These are phyloP conservation scores for Chrysosphaeria jannelii DNA, from an alignment of 2,329 filamentous ascomycete genomes.

Conservation along the genomic window DNA sequence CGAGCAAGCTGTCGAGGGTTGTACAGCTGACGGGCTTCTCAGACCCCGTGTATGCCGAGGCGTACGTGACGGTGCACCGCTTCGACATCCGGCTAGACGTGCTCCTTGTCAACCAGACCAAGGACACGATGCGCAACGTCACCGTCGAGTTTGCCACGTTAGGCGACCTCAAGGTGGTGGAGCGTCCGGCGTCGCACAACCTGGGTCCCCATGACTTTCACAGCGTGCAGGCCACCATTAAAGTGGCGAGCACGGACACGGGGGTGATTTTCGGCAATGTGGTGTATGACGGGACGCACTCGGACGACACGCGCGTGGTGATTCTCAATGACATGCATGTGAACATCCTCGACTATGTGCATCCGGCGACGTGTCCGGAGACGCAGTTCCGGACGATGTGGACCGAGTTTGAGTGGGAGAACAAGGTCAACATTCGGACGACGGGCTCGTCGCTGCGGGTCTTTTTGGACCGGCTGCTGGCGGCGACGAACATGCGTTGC, in stretches of 20 bases:
- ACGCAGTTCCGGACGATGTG: slow-evolving; percentile 99
- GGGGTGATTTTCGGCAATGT: slow-evolving; percentile 98
- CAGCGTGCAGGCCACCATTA: slow-evolving; percentile 95
- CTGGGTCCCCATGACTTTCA: slow-evolving; percentile 86
- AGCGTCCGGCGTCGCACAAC: slow-evolving; percentile 87
- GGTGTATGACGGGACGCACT: slow-evolving; percentile 80
- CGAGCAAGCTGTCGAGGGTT: slow-evolving; percentile 81
- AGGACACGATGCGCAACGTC: slow-evolving; percentile 83
- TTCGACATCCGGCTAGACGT: slow-evolving; percentile 97
- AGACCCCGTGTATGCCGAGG: slow-evolving; percentile 93
- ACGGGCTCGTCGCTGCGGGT: slow-evolving; percentile 78
- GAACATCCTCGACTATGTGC: slow-evolving; percentile 99
- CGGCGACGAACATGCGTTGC: slow-evolving; percentile 95
- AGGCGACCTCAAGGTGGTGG: slow-evolving; percentile 90
- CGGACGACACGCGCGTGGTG: slow-evolving; percentile 81
- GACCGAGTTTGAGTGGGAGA: slow-evolving; percentile 99
- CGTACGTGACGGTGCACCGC: slow-evolving; percentile 94
- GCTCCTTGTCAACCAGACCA: slow-evolving; percentile 86
- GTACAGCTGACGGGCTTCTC: slow-evolving; percentile 97
- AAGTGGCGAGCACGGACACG: slow-evolving; percentile 77
- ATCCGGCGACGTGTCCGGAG: slow-evolving; percentile 85
- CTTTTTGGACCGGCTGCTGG: slow-evolving; percentile 86
- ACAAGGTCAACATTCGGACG: slow-evolving; percentile 99
- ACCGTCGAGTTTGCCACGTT: slow-evolving; percentile 97
- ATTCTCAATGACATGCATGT: slow-evolving; percentile 96